Conservation (phyloP, 306 rosid genomes). For the Cajanus cajan region DNA sequence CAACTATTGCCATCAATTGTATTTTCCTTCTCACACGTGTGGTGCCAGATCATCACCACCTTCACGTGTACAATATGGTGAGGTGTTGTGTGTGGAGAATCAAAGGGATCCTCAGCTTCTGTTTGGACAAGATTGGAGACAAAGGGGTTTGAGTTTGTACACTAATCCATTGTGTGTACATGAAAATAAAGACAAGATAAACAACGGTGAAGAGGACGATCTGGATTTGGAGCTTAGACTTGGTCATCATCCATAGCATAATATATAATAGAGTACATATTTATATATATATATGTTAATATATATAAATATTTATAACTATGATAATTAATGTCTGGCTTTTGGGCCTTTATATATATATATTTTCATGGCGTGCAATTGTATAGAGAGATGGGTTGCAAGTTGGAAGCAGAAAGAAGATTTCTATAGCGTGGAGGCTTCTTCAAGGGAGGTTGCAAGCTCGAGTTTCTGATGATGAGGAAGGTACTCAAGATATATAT, state of each 20-base stretch:
- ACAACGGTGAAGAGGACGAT: conserved; percentile 42
- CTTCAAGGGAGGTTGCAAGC: conserved; percentile 18
- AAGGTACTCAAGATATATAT: conserved; percentile 27
- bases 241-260: conserved; percentile 60
- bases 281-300: neutral
- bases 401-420: conserved; percentile 26
- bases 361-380: conserved; percentile 19
- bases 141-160: conserved; percentile 42
- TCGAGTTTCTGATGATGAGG: neutral
- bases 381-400: conserved; percentile 22
- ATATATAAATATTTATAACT: neutral
- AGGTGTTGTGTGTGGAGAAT: conserved; percentile 36
- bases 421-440: conserved; percentile 13
- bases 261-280: neutral
- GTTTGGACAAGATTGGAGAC: conserved; percentile 53
- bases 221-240: conserved; percentile 94
- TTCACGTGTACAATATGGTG: conserved; percentile 28
- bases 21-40: conserved; percentile 39
- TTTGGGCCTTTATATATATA: conserved; percentile 1
- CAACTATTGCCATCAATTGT: conserved; percentile 37
- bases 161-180: conserved; percentile 25
- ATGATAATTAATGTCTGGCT: conserved; percentile 6
- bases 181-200: conserved; percentile 31
- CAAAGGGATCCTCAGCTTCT: conserved; percentile 19
- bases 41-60: conserved; percentile 21